Evolutionary conservation across 805 yeast species (phyloP).

Genomic region (Middelhovenomyces tepae): DNA sequence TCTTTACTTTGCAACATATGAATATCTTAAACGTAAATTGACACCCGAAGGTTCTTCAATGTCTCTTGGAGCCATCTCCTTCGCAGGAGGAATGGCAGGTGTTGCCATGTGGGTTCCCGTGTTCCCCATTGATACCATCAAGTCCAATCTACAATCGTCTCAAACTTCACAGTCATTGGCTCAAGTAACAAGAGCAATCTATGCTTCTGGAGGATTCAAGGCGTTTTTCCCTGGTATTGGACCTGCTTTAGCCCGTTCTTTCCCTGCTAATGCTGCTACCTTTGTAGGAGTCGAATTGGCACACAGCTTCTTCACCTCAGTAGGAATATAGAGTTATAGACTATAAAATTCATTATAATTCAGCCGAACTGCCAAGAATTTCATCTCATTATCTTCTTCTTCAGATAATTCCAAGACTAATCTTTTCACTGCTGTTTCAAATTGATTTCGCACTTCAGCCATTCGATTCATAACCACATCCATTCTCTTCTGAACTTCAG

Average conservation of each 20-base stretch:
- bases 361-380: conserved; percentile 27
- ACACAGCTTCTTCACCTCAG: conserved; percentile 24
- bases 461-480: conserved; percentile 13
- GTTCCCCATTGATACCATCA: conserved; percentile 93
- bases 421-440: conserved; percentile 17
- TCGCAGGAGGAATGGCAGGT: conserved; percentile 95
- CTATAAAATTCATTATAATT: conserved; percentile 29
- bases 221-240: conserved; percentile 98
- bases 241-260: conserved; percentile 86
- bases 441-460: conserved; percentile 12
- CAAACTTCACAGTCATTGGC: conserved; percentile 42
- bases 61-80: conserved; percentile 64
- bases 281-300: conserved; percentile 92
- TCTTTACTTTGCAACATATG: conserved; percentile 90
- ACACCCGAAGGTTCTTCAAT: conserved; percentile 47
- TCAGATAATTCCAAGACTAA: conserved; percentile 21
- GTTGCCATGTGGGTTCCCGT: conserved; percentile 95
- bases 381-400: conserved; percentile 26
- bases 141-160: conserved; percentile 70
- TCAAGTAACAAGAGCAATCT: conserved; percentile 60
- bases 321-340: conserved; percentile 12
- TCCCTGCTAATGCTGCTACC: conserved; percentile 99
- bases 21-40: conserved; percentile 57
- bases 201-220: conserved; percentile 67
- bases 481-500: conserved; percentile 12